A percentile compares a stretch with the other conserved stretches of the same genome.
Conservation (phyloP, 768 basidiomycete species). For the Crassisporium funariophilum region DNA sequence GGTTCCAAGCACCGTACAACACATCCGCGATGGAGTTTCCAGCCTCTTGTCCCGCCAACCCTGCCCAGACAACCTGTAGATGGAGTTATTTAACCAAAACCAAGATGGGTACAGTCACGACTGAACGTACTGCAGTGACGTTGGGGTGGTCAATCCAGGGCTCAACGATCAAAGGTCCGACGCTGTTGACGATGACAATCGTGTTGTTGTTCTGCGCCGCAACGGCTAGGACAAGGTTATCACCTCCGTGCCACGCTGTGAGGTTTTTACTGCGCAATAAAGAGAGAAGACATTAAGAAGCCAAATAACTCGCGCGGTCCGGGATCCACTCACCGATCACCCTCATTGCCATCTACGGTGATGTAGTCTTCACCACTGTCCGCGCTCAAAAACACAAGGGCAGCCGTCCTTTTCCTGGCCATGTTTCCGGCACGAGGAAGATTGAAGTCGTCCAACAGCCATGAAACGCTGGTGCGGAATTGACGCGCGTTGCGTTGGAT, state of each 20-base stretch:
- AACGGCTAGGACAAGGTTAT: constrained; percentile 69
- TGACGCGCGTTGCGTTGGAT: constrained; percentile 72
- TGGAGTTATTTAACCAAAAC: constrained; percentile 7
- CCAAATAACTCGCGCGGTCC: too few relatives aligned
- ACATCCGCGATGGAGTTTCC: constrained; percentile 75
- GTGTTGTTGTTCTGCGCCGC: constrained; percentile 70
- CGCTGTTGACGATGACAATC: constrained; percentile 67
- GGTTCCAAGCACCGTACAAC: constrained; percentile 69
- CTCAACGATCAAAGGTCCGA: constrained; percentile 61
- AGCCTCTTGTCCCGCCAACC: constrained; percentile 66
- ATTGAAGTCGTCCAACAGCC: constrained; percentile 74
- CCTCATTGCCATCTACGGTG: constrained; percentile 76
- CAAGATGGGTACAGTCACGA: constrained; percentile 22
- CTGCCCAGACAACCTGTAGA: constrained; percentile 63
- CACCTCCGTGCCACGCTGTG: constrained; percentile 58
- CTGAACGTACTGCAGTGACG: constrained; percentile 63
- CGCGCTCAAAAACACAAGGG: constrained; percentile 79
- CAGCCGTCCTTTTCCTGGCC: constrained; percentile 56
- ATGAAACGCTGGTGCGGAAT: constrained; percentile 66
- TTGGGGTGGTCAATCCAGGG: constrained; percentile 76
- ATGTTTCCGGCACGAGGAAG: constrained; percentile 48
- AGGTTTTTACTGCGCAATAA: constrained; percentile 13
- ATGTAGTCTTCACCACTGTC: constrained; percentile 88
- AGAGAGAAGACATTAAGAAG: neutral
- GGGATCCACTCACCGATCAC: constrained; percentile 67